These are phyloP conservation scores for Talaromyces trachyspermus DNA, from an alignment of 495 filamentous ascomycete genomes.

Conservation along the genomic window DNA sequence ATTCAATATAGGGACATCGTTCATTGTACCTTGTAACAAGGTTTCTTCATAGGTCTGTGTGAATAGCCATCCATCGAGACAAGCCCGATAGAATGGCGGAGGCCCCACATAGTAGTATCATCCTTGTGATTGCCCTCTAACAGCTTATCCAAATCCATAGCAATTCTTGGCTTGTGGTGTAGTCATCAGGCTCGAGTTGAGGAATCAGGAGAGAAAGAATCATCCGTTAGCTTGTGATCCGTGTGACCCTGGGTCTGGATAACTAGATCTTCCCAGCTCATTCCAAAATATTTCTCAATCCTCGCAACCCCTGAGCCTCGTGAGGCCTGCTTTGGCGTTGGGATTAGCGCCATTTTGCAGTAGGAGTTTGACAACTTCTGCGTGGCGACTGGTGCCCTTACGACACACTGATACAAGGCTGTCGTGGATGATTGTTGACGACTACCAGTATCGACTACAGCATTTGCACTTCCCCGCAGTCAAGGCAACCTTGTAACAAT, in stretches of 20 bases:
- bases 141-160: too few species aligned
- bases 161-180: too few species aligned
- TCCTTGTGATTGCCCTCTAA: too few species aligned
- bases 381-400: not conserved
- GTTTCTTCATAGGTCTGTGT: too few species aligned
- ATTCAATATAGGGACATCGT: too few species aligned
- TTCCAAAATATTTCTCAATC: not conserved
- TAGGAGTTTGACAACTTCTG: not conserved
- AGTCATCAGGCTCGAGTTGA: too few species aligned
- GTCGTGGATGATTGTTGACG: not conserved
- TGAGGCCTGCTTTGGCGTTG: not conserved
- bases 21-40: too few species aligned
- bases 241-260: not conserved
- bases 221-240: not conserved
- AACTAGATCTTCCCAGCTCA: not conserved
- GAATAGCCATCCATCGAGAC: too few species aligned
- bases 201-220: not conserved
- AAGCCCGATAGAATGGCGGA: too few species aligned
- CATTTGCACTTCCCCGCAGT: not conserved
- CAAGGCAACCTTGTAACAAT: not conserved
- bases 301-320: not conserved
- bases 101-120: too few species aligned
- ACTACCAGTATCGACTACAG: not conserved
- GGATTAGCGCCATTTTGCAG: not conserved
- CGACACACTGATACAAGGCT: not conserved